Conservation (phyloP, 345 rosid genomes). For the Lepidium africanum region DNA sequence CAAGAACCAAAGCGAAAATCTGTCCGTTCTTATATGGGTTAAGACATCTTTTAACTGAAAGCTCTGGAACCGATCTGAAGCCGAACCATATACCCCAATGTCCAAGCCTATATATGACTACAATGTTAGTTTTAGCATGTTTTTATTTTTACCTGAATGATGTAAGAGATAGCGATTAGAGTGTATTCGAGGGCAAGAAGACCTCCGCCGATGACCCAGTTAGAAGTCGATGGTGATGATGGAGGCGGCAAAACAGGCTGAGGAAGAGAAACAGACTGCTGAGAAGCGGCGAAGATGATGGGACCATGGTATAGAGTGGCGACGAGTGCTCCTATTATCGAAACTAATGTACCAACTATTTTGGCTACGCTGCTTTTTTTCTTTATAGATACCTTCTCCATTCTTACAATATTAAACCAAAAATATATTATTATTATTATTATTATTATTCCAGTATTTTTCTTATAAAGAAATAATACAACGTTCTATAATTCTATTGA, state of each 20-base stretch:
- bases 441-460: not conserved
- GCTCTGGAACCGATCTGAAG: no score
- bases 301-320: slow-evolving; percentile 61
- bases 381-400: slow-evolving; percentile 53
- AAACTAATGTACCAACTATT: slow-evolving; percentile 45
- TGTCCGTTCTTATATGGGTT: no score
- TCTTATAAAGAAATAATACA: not conserved
- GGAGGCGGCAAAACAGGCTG: not conserved
- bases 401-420: slow-evolving; percentile 27
- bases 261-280: slow-evolving; percentile 15
- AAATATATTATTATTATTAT: no score
- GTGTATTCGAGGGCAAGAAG: slow-evolving; percentile 48
- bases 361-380: slow-evolving; percentile 50
- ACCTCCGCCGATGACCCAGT: slow-evolving; percentile 57
- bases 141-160: slow-evolving; percentile 40
- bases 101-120: no score
- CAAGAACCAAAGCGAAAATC: no score
- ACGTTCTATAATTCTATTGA: not conserved
- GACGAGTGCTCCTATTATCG: slow-evolving; percentile 54
- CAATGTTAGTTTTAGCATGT: not conserved
- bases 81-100: no score
- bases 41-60: no score
- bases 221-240: not conserved
- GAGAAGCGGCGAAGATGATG: slow-evolving; percentile 25
- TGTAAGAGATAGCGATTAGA: slow-evolving; percentile 34